Evolutionary conservation across 2,329 filamentous ascomycete species (phyloP).

Genomic region (Cadophora sp.): DNA sequence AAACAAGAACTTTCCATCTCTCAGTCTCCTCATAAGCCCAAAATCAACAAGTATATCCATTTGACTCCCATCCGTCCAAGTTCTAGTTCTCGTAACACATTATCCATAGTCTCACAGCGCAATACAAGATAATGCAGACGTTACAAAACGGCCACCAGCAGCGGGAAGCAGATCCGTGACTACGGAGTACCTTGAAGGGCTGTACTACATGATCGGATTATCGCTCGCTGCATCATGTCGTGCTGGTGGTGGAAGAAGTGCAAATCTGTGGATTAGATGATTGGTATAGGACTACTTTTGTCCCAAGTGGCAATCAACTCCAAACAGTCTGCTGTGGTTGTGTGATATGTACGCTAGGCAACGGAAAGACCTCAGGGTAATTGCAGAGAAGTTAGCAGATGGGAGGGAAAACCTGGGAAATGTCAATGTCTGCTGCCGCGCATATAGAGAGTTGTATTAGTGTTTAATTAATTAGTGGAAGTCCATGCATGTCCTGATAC

Average conservation of each 20-base stretch:
- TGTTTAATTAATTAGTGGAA: neutral
- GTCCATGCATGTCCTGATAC: conserved; percentile 5
- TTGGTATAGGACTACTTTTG: no score
- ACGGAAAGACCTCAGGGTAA: no score
- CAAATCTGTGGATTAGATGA: neutral
- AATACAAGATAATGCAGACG: neutral
- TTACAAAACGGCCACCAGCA: conserved; percentile 11
- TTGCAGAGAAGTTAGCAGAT: no score
- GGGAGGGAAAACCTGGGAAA: no score
- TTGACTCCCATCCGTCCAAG: neutral
- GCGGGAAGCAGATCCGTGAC: conserved; percentile 4
- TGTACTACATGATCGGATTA: neutral
- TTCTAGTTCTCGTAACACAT: conserved; percentile 1
- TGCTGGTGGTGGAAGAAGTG: neutral
- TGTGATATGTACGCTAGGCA: no score
- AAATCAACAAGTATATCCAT: no score
- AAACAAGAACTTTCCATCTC: no score
- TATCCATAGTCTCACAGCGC: neutral
- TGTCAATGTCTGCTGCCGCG: no score
- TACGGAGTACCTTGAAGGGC: no score
- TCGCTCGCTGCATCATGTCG: no score
- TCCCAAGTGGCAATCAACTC: neutral
- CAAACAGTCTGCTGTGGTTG: neutral
- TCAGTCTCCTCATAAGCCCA: no score
- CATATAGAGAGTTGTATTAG: neutral